phyloP scores from a whole-genome alignment of 352 stramenopile genomes.

The Phytopythium ostracodes region DNA sequence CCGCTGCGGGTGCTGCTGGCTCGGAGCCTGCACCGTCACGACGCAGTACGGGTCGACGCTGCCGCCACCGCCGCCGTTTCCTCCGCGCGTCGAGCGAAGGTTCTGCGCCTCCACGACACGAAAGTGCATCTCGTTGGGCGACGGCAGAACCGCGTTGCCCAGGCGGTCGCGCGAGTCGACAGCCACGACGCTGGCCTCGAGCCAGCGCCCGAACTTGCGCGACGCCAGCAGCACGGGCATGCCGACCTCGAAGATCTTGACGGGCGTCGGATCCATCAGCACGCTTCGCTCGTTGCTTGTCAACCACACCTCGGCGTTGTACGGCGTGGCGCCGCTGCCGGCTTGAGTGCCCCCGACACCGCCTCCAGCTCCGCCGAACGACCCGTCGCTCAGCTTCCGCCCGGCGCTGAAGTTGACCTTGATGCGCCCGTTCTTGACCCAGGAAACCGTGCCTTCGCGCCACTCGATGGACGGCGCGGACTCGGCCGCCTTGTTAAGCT shows the following conservation, averaged over 20 bases:
- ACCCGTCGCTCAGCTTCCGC: conserved; percentile 25
- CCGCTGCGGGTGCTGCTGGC: not conserved
- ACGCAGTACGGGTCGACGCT: conserved; percentile 54
- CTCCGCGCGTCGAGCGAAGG: conserved; percentile 24
- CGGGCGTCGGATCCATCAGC: conserved; percentile 41
- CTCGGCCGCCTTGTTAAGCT: not conserved
- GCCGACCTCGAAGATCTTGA: conserved; percentile 43
- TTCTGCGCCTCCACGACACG: conserved; percentile 47
- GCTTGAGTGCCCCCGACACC: not conserved
- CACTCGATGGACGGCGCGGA: conserved; percentile 27
- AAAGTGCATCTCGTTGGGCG: conserved; percentile 57
- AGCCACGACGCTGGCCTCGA: conserved; percentile 33
- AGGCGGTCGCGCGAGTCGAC: conserved; percentile 42
- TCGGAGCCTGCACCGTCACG: conserved; percentile 17
- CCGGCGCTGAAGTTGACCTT: conserved; percentile 55
- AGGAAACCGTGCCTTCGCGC: conserved; percentile 53
- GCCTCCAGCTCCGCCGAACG: not conserved
- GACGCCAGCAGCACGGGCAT: conserved; percentile 50
- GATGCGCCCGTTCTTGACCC: conserved; percentile 50
- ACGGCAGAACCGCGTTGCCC: conserved; percentile 25
- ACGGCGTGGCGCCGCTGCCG: conserved; percentile 2
- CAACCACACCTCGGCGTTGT: conserved; percentile 41
- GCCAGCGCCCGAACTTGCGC: conserved; percentile 43
- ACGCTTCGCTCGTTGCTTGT: conserved; percentile 32
- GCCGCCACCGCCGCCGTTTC: conserved; percentile 22